These are phyloP conservation scores for Uronychia setigera DNA, from an alignment of 73 alveolate genomes.

Conservation along the genomic window DNA sequence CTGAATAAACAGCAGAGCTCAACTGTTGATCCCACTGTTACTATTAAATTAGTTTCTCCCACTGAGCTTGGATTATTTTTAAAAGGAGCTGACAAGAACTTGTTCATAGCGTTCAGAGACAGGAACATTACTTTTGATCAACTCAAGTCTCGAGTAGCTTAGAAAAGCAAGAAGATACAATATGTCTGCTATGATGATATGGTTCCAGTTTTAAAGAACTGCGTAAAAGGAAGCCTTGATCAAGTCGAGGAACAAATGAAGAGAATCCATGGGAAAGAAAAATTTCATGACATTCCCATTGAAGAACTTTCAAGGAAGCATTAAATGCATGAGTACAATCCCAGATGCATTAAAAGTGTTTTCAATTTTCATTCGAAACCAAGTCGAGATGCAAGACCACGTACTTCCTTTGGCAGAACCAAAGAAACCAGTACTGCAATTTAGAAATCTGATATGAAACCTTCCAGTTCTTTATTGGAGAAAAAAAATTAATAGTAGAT, in stretches of 20 bases:
- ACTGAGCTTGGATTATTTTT: neutral
- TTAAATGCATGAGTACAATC: neutral
- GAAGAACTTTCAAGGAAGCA: conserved; percentile 1
- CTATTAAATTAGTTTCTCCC: neutral
- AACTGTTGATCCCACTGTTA: too few relatives aligned
- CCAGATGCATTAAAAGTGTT: neutral
- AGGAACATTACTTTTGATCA: neutral
- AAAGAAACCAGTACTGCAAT: too few relatives aligned
- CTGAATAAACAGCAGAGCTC: neutral
- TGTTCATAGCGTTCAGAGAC: neutral
- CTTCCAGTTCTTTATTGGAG: too few relatives aligned
- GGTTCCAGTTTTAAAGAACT: neutral
- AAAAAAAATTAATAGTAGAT: too few relatives aligned
- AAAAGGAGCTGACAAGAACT: neutral
- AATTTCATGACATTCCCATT: neutral
- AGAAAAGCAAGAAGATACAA: neutral
- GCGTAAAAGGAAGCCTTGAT: neutral
- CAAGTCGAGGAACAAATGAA: neutral
- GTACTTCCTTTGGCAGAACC: too few relatives aligned
- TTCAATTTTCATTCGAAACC: neutral
- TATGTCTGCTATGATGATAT: neutral
- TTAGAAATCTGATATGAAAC: too few relatives aligned
- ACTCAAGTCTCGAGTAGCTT: neutral
- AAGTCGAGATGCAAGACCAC: neutral
- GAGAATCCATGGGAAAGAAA: neutral